Evolutionary conservation across 208 protist species (phyloP).

Genomic region (Leishmania lainsoni): DNA sequence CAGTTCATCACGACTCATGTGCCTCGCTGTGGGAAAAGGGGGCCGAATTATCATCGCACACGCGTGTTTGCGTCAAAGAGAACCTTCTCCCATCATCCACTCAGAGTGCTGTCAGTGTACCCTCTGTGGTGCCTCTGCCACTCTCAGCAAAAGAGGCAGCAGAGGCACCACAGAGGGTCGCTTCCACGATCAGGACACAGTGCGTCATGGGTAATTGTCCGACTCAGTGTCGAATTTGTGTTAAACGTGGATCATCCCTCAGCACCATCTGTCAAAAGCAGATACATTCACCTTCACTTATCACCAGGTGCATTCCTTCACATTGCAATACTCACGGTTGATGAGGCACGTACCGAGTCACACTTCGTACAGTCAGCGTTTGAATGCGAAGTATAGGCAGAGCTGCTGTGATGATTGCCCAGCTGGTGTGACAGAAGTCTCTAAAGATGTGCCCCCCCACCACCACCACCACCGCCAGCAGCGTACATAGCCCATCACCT

Average conservation of each 20-base stretch:
- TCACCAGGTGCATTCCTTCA: neutral
- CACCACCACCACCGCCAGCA: neutral
- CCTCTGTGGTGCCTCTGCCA: neutral
- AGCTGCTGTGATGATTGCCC: neutral
- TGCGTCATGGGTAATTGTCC: slow-evolving; percentile 35
- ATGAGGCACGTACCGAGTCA: slow-evolving; percentile 11
- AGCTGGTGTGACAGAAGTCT: neutral
- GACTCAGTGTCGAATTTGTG: slow-evolving; percentile 52
- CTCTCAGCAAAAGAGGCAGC: neutral
- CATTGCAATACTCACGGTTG: neutral
- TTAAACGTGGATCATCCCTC: slow-evolving; percentile 38
- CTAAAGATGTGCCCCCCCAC: neutral
- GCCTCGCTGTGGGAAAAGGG: neutral
- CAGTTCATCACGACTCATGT: neutral
- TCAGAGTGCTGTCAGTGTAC: neutral
- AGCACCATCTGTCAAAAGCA: neutral
- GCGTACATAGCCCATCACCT: neutral
- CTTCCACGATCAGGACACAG: slow-evolving; percentile 36
- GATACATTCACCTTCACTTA: neutral
- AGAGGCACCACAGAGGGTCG: slow-evolving; percentile 6
- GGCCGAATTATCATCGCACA: neutral
- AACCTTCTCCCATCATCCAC: neutral
- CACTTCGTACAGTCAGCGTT: slow-evolving; percentile 60
- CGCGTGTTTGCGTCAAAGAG: neutral
- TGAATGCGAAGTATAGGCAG: slow-evolving; percentile 36